Conservation (phyloP, 805 yeast species). For the Isabelozyma rhagii region DNA sequence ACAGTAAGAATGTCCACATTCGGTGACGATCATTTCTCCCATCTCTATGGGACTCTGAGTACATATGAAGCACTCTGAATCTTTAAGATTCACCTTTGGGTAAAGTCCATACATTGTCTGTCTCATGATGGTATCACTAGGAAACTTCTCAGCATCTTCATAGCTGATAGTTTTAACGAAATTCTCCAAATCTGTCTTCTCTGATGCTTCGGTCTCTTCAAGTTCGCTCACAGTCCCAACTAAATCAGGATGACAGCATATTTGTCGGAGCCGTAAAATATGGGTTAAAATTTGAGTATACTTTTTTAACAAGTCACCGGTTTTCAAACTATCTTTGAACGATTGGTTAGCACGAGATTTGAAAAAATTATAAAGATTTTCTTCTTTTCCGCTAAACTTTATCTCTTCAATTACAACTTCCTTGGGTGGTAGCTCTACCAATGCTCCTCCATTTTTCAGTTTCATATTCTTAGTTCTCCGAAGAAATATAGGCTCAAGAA, state of each 20-base stretch:
- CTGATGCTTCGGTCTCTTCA: constrained; percentile 34
- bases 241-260: constrained; percentile 79
- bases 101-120: constrained; percentile 25
- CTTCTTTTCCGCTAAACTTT: constrained; percentile 64
- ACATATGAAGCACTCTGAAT: constrained; percentile 82
- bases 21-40: constrained; percentile 56
- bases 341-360: constrained; percentile 63
- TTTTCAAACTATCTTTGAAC: constrained; percentile 54
- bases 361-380: constrained; percentile 62
- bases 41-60: constrained; percentile 60
- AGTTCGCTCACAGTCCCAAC: constrained; percentile 51
- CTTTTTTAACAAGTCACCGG: constrained; percentile 66
- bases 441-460: constrained; percentile 64
- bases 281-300: constrained; percentile 82
- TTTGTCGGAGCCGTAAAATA: constrained; percentile 78
- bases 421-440: constrained; percentile 76
- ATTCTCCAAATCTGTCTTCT: constrained; percentile 14
- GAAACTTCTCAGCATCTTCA: constrained; percentile 3
- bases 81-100: constrained; percentile 28
- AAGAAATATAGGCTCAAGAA: constrained; percentile 76
- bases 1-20: constrained; percentile 83
- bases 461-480: constrained; percentile 87
- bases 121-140: background rate
- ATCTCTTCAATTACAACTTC: constrained; percentile 68
- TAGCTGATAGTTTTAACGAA: constrained; percentile 12